phyloP scores from a whole-genome alignment of 73 alveolate species.

The Uronychia binucleata region DNA sequence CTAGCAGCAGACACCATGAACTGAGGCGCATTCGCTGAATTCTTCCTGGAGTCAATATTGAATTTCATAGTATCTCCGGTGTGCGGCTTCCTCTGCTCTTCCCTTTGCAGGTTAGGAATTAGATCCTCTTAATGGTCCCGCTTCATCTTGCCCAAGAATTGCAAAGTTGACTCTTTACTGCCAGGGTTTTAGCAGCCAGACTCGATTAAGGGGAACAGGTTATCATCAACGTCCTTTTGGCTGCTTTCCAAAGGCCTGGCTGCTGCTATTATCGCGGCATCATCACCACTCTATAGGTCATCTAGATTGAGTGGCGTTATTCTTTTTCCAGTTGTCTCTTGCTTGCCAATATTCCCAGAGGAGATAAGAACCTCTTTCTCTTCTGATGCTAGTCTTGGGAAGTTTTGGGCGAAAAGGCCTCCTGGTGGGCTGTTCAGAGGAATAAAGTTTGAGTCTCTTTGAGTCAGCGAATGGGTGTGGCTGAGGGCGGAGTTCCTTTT shows the following conservation, averaged over 20 bases:
- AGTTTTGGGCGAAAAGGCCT: too few relatives aligned
- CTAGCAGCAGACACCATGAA: not conserved
- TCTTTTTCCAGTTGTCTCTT: not conserved
- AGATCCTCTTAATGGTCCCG: not conserved
- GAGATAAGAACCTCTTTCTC: too few relatives aligned
- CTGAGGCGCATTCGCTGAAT: not conserved
- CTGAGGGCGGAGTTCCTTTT: too few relatives aligned
- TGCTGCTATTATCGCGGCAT: not conserved
- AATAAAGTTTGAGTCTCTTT: too few relatives aligned
- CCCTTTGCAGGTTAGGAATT: too few relatives aligned
- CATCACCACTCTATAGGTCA: not conserved
- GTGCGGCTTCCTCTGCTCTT: not conserved
- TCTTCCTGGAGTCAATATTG: not conserved
- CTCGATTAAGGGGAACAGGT: not conserved
- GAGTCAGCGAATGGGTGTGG: too few relatives aligned
- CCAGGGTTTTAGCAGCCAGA: not conserved
- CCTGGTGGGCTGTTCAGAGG: too few relatives aligned
- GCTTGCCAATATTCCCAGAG: not conserved
- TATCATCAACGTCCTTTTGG: not conserved
- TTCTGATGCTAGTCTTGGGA: too few relatives aligned
- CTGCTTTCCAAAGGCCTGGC: not conserved
- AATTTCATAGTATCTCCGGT: not conserved
- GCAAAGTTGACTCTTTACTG: not conserved
- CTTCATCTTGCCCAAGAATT: not conserved
- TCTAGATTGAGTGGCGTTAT: not conserved